phyloP scores from a whole-genome alignment of 495 filamentous ascomycete species.

The Xylaria sp. region DNA sequence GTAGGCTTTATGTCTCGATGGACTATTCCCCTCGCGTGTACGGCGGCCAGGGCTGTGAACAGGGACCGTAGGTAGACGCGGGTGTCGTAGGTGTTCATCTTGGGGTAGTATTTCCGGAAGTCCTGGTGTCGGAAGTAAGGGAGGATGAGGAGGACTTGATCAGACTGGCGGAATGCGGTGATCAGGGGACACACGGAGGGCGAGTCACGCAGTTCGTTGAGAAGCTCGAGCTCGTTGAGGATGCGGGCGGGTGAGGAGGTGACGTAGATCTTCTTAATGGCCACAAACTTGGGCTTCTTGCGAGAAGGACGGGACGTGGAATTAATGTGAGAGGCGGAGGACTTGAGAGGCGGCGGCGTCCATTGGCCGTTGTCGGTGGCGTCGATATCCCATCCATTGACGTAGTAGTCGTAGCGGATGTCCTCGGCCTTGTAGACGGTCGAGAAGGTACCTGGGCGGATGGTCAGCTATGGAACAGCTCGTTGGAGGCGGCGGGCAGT shows the following conservation, averaged over 20 bases:
- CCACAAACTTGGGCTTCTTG: slow-evolving; percentile 76
- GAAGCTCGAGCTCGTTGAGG: slow-evolving; percentile 93
- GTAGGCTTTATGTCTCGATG: slow-evolving; percentile 99
- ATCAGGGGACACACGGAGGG: slow-evolving; percentile 90
- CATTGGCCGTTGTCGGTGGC: slow-evolving; percentile 68
- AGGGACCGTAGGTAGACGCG: slow-evolving; percentile 87
- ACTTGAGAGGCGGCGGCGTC: slow-evolving; percentile 61
- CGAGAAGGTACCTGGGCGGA: slow-evolving; percentile 83
- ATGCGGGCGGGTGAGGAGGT: slow-evolving; percentile 93
- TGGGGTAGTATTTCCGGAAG: slow-evolving; percentile 92
- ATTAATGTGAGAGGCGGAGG: slow-evolving; percentile 33
- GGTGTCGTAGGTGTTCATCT: slow-evolving; percentile 84
- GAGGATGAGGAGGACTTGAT: slow-evolving; percentile 93
- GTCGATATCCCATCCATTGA: slow-evolving; percentile 86
- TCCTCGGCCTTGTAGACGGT: slow-evolving; percentile 99
- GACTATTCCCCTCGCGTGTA: slow-evolving; percentile 83
- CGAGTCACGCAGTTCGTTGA: slow-evolving; percentile 87
- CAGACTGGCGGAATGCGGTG: slow-evolving; percentile 90
- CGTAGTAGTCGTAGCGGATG: slow-evolving; percentile 80
- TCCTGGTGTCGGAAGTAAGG: slow-evolving; percentile 96
- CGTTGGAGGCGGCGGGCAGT: neutral
- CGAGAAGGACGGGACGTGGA: slow-evolving; percentile 33
- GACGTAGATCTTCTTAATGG: slow-evolving; percentile 99
- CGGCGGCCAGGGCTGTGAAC: slow-evolving; percentile 81
- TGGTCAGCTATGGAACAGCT: neutral